These are phyloP conservation scores for Verticillium nubilum DNA, from an alignment of 2,329 filamentous ascomycete genomes.

Conservation along the genomic window DNA sequence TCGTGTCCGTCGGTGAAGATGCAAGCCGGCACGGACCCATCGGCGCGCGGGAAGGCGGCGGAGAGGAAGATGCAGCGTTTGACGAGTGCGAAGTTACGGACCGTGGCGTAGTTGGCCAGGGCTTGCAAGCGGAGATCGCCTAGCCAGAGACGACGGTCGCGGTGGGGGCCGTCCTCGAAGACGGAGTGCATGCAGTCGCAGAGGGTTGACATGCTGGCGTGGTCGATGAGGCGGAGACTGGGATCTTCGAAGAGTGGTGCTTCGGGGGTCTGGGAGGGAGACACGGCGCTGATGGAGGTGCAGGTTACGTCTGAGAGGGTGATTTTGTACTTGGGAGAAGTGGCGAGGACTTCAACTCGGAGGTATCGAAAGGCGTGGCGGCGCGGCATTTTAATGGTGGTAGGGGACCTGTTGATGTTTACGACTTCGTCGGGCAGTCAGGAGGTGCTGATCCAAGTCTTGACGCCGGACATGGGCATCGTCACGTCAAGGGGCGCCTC, in stretches of 20 bases:
- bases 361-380: conserved; percentile 27
- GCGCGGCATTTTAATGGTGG: conserved; percentile 19
- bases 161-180: conserved; percentile 29
- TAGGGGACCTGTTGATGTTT: conserved; percentile 26
- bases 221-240: conserved; percentile 21
- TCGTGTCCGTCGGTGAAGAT: conserved; percentile 22
- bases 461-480: conserved; percentile 21
- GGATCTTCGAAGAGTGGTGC: conserved; percentile 10
- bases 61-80: conserved; percentile 29
- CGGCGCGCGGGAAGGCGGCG: conserved; percentile 23
- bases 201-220: conserved; percentile 23
- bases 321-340: conserved; percentile 26
- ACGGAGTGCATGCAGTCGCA: conserved; percentile 31
- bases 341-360: conserved; percentile 26
- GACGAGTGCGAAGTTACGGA: conserved; percentile 24
- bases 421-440: conserved; percentile 30
- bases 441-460: conserved; percentile 29
- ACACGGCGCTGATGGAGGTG: conserved; percentile 21
- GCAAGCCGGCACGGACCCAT: conserved; percentile 25
- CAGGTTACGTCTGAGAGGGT: conserved; percentile 20
- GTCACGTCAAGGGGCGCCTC: conserved; percentile 30
- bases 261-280: conserved; percentile 13
- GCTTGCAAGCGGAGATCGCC: conserved; percentile 29
- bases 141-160: conserved; percentile 28
- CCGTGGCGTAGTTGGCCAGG: conserved; percentile 27